Evolutionary conservation across 176 grass and related monocot species (phyloP).

Genomic region (Thinopyrum elongatum): DNA sequence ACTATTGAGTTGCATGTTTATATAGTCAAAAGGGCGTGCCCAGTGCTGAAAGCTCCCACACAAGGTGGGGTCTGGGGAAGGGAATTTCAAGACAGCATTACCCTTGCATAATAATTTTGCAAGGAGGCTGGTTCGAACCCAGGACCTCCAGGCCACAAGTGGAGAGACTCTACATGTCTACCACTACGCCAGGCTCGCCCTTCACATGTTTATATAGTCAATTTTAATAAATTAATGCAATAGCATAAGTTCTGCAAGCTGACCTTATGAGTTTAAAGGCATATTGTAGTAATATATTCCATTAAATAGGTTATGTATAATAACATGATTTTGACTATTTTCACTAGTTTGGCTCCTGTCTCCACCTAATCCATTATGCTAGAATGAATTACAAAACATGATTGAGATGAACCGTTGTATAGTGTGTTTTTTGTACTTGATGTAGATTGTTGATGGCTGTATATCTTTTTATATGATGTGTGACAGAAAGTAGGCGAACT

Average conservation of each 20-base stretch:
- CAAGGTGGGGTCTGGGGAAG: too few species aligned
- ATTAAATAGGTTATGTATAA: constrained; percentile 2
- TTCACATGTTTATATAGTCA: not conserved
- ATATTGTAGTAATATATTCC: not conserved
- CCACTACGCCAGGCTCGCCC: too few species aligned
- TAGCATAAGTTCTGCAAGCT: not conserved
- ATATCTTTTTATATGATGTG: not conserved
- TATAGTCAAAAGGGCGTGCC: not conserved
- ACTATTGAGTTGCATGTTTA: not conserved
- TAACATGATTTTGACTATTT: not conserved
- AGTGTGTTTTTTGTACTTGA: not conserved
- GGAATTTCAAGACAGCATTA: too few species aligned
- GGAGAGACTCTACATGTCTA: too few species aligned
- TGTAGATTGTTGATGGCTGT: not conserved
- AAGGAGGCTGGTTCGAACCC: too few species aligned
- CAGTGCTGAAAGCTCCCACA: too few species aligned
- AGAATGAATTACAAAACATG: not conserved
- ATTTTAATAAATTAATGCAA: not conserved
- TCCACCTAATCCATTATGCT: not conserved
- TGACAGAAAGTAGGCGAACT: not conserved
- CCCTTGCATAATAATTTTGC: too few species aligned
- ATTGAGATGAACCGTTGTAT: not conserved
- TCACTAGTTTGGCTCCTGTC: constrained; percentile 1
- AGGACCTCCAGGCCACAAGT: too few species aligned
- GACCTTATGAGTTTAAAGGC: not conserved